These are phyloP conservation scores for Botryotinia globosa DNA, from an alignment of 2,329 filamentous ascomycete species.

Conservation along the genomic window DNA sequence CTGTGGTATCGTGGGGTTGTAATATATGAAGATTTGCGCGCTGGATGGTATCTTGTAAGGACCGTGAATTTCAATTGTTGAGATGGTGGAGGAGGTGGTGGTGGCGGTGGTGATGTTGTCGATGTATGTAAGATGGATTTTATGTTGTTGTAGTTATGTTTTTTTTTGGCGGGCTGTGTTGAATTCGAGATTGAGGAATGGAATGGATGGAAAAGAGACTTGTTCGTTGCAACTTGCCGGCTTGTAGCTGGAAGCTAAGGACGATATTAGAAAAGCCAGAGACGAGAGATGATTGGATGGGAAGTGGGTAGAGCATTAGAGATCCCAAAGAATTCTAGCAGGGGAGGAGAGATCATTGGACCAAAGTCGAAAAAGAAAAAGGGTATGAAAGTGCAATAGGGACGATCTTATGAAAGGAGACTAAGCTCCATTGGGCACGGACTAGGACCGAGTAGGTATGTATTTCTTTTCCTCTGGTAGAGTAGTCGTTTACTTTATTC, in stretches of 20 bases:
- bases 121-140: neutral
- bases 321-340: neutral
- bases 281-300: neutral
- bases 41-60: constrained; percentile 5
- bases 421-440: neutral
- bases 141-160: constrained; percentile 12
- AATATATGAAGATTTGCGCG: constrained; percentile 5
- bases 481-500: no score
- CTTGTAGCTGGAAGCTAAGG: constrained; percentile 12
- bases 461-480: neutral
- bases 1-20: neutral
- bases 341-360: constrained; percentile 8
- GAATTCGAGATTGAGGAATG: constrained; percentile 18
- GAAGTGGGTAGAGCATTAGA: constrained; percentile 1
- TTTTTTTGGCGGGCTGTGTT: constrained; percentile 19
- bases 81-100: no score
- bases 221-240: constrained; percentile 17
- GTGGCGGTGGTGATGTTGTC: constrained; percentile 23
- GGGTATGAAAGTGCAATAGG: neutral
- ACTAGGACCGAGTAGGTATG: neutral
- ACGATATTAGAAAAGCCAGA: constrained; percentile 3
- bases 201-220: constrained; percentile 20
- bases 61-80: neutral
- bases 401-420: neutral
- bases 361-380: neutral